Evolutionary conservation across 108 stramenopile species (phyloP), one percentile per base, ranked within the genome.

Genomic region (Cyclostephanos invisitatus): DNA sequence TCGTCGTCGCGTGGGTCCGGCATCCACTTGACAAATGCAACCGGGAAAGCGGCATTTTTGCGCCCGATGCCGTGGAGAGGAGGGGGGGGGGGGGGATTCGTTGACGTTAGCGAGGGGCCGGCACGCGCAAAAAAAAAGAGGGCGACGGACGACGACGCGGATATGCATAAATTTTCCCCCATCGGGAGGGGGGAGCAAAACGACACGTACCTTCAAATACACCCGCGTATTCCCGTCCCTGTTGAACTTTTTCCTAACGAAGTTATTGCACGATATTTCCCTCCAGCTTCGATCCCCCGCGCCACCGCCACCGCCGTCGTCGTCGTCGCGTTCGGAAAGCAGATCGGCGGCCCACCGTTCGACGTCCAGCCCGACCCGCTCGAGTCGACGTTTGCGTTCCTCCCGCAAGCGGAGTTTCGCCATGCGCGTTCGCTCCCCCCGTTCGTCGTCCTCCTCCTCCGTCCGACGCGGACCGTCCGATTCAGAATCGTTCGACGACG

Each of bases 151-250:
- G 36, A 37, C 36, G 36, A 6, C 36, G 36, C n/a, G n/a, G n/a
- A n/a, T n/a, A n/a, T n/a, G n/a, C n/a, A n/a, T n/a, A n/a, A n/a
- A n/a, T n/a, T n/a, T n/a, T n/a, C n/a, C n/a, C n/a, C n/a, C n/a
- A n/a, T n/a, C n/a, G n/a, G n/a, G n/a, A n/a, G n/a, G n/a, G n/a
- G n/a, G n/a, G n/a, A n/a, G n/a, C n/a, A n/a, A n/a, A n/a, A n/a
- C n/a, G n/a, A n/a, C n/a, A n/a, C 79, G 58, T 32, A 86, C 86
- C 84, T 86, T 91, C 48, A 95, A 60, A 67, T 79, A 91, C 12
- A 87, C 89, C 36, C 62, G 57, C 17, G 88, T 91, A 50, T 75
- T 62, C 12, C 86, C 91, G n/a, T 77, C 61, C 12, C 58, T 46
- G 53, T 95, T 91, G 50, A 89, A 73, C 29, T 88, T 80, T 20